phyloP scores from a whole-genome alignment of 164 flowering plant genomes.

The Buxus sempervirens region DNA sequence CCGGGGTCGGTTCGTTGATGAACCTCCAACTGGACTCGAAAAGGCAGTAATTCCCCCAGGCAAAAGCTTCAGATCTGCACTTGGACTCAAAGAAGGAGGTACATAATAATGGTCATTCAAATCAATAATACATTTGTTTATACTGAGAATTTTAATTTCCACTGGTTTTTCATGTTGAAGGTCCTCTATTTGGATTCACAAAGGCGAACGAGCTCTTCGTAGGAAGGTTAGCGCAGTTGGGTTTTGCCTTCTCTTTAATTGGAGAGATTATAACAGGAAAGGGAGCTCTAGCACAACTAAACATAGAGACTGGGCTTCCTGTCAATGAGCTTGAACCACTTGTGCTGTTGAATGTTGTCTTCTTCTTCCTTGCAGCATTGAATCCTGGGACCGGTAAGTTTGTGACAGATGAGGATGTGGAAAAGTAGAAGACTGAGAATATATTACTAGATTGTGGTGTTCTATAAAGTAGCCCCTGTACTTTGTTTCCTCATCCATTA shows the following conservation, averaged over 20 bases:
- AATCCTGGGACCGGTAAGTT: conserved; percentile 97
- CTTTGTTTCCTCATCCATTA: not conserved
- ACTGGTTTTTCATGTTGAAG: conserved; percentile 23
- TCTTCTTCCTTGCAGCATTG: conserved; percentile 93
- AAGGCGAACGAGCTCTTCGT: conserved; percentile 95
- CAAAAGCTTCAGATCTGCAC: conserved; percentile 53
- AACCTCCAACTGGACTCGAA: conserved; percentile 66
- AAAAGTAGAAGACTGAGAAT: conserved; percentile 17
- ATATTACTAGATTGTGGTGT: not conserved
- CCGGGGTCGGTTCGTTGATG: conserved; percentile 87
- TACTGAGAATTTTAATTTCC: not conserved
- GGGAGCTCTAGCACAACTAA: conserved; percentile 89
- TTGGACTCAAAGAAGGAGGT: conserved; percentile 93
- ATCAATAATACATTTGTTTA: not conserved
- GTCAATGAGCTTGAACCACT: conserved; percentile 86
- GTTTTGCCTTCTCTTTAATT: conserved; percentile 88
- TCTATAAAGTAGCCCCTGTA: too few species aligned
- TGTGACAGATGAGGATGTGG: conserved; percentile 75
- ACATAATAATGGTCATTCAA: not conserved
- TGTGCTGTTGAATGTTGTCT: conserved; percentile 71
- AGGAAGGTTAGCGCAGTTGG: conserved; percentile 97
- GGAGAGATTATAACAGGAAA: conserved; percentile 96
- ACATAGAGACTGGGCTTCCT: conserved; percentile 96
- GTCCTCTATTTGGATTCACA: conserved; percentile 94
- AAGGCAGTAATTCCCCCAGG: conserved; percentile 84